These are phyloP conservation scores for Biscogniauxia sp. DNA, from an alignment of 2,329 filamentous ascomycete genomes.

Conservation along the genomic window DNA sequence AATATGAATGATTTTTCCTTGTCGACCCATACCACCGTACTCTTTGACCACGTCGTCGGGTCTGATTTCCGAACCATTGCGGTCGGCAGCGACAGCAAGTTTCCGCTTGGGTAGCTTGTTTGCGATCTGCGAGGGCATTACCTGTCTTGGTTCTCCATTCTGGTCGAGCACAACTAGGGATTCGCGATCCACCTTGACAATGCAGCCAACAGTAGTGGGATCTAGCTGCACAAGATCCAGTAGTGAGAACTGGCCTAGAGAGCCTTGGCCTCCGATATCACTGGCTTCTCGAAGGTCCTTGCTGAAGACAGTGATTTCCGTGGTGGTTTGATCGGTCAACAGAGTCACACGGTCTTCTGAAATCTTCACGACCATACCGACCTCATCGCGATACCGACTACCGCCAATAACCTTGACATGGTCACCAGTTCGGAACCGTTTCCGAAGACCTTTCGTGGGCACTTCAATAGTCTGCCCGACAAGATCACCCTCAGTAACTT, in stretches of 20 bases:
- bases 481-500: slow-evolving; percentile 79
- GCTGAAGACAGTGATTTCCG: slow-evolving; percentile 96
- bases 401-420: slow-evolving; percentile 98
- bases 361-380: slow-evolving; percentile 95
- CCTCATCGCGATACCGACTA: slow-evolving; percentile 89
- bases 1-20: slow-evolving; percentile 89
- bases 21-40: slow-evolving; percentile 76
- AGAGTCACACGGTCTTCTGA: slow-evolving; percentile 89
- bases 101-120: slow-evolving; percentile 83
- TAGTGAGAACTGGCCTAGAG: slow-evolving; percentile 84
- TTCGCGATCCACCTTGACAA: slow-evolving; percentile 94
- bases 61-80: slow-evolving; percentile 89
- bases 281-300: slow-evolving; percentile 93
- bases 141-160: slow-evolving; percentile 74
- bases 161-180: slow-evolving; percentile 89
- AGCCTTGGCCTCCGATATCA: slow-evolving; percentile 82
- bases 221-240: slow-evolving; percentile 95
- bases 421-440: slow-evolving; percentile 89
- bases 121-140: slow-evolving; percentile 88
- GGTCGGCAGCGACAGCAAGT: slow-evolving; percentile 85
- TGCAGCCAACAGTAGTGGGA: slow-evolving; percentile 84
- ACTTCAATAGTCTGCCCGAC: slow-evolving; percentile 85
- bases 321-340: slow-evolving; percentile 87
- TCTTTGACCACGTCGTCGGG: slow-evolving; percentile 92
- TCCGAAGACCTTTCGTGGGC: slow-evolving; percentile 86